Base-by-base conservation (phyloP, 1,284 basidiomycete genomes). In the Naganishia cerealis region DNA sequence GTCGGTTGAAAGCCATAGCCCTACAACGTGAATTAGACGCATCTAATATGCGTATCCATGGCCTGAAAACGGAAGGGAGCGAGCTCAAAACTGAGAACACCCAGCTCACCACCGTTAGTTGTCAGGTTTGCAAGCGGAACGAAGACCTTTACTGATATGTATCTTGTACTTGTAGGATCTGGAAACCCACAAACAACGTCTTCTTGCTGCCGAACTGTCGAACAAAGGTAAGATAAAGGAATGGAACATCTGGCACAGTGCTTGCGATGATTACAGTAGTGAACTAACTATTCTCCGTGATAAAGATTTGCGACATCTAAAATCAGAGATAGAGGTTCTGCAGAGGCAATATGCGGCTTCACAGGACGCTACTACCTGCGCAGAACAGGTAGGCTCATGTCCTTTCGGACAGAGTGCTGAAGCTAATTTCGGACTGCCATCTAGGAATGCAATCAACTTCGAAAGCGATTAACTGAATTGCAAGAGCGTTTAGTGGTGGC, bases 361-460 rank as follows among this genome's bases (percentile, higher is more conserved):
- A n/a, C 4, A 26, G 26, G 48, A 54, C 6, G 40, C n/a, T 24
- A 63, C 50, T 12, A 7, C 50, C 12, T 13, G 50, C 21, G 53
- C 50, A 13, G 61, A 66, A 16, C 63, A 66, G 63, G 63, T 52
- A 26, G 26, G 46, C 15, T 18, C 15, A 12, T 2, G 2, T 21
- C 29, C 13, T 3, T 40, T 21, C 9, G 5, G 10, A 5, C 29
- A 54, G 39, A 9, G 36, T 15, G 29, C 21, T 43, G 2, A 48
- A 18, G 54, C 58, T 63, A 26, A 63, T 21, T 29, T 26, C 39
- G n/a, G 15, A 40, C 12, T n/a, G 26, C 16, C 21, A 7, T 6
- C 12, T 24, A 63, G 58, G 65, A 67, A 52, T 61, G 61, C 53
- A 55, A 70, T 39, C 50, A 39, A 16, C 26, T 65, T 36, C 42